Conservation (phyloP, 179 eudicot genomes). For the Spinacia oleracea region DNA sequence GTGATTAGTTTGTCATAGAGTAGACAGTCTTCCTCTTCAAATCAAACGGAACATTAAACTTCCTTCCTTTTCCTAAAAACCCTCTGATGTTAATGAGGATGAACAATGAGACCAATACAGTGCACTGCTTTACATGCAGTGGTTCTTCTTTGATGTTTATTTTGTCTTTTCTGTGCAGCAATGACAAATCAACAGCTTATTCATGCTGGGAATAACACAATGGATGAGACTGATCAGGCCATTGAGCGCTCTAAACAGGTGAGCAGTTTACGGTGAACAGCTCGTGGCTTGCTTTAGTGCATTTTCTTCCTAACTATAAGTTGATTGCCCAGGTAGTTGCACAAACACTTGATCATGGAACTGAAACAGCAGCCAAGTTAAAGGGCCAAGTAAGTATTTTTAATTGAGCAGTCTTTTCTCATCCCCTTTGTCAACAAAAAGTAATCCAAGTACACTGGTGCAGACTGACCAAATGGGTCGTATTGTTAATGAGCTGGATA, state of each 20-base stretch:
- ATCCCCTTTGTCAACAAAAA: background rate
- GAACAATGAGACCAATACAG: background rate
- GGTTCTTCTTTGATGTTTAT: constrained; percentile 11
- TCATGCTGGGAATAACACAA: constrained; percentile 66
- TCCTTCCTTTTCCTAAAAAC: background rate
- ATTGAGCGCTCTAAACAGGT: constrained; percentile 97
- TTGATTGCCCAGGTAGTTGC: constrained; percentile 64
- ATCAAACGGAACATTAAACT: background rate
- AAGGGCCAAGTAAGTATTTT: constrained; percentile 79
- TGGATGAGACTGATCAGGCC: constrained; percentile 99
- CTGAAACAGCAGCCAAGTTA: constrained; percentile 81
- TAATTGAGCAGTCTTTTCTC: constrained; percentile 8
- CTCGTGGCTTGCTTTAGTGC: constrained; percentile 6
- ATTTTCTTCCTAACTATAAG: background rate
- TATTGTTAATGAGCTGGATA: constrained; percentile 89
- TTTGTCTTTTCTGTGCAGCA: constrained; percentile 41
- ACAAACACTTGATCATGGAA: constrained; percentile 89
- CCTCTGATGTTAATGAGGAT: background rate
- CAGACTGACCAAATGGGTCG: constrained; percentile 99
- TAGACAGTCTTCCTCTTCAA: background rate
- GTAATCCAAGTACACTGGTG: constrained; percentile 24
- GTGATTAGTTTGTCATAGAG: background rate
- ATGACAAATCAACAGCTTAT: constrained; percentile 97
- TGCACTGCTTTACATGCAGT: background rate
- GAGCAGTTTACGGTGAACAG: background rate